Percentiles rank a stretch among this genome's conserved stretches.
Conservation (phyloP, 1,284 basidiomycete genomes). For the Cystobasidium pallidum region DNA sequence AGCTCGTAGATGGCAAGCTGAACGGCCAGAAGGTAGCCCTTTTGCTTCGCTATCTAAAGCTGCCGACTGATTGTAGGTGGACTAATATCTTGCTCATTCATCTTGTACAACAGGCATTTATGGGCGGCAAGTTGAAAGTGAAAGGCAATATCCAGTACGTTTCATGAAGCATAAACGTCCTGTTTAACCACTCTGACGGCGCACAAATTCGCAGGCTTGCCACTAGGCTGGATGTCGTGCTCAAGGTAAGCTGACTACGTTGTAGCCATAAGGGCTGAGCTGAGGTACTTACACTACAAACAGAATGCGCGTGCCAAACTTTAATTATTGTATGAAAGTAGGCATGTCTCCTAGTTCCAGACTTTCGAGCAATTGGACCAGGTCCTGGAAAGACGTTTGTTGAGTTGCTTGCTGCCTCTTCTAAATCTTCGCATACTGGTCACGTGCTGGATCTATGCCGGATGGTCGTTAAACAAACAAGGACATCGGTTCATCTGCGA, state of each 20-base stretch:
- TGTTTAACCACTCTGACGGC: too few species aligned
- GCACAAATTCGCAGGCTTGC: constrained; percentile 55
- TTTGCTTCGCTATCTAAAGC: not conserved
- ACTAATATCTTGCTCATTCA: not conserved
- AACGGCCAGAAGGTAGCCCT: constrained; percentile 71
- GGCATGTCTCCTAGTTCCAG: too few species aligned
- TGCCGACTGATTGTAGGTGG: not conserved
- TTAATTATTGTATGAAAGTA: not conserved
- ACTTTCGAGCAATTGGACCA: too few species aligned
- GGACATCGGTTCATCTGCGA: too few species aligned
- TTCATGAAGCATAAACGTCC: not conserved
- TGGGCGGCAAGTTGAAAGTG: constrained; percentile 78
- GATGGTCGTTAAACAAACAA: too few species aligned
- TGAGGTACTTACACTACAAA: too few species aligned
- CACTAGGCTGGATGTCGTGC: constrained; percentile 78
- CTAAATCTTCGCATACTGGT: too few species aligned
- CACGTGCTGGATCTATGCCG: too few species aligned
- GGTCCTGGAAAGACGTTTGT: too few species aligned
- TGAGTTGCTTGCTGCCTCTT: too few species aligned
- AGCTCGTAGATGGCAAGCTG: constrained; percentile 61
- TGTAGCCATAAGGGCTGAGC: not conserved
- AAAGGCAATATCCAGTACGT: constrained; percentile 73
- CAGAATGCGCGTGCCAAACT: constrained; percentile 34
- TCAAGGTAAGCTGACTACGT: constrained; percentile 65
- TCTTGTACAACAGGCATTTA: constrained; percentile 65